A percentile compares a stretch with the other conserved stretches of the same genome.
Evolutionary conservation across 306 rosid species (phyloP).

Genomic region (Sicyos baderoa): DNA sequence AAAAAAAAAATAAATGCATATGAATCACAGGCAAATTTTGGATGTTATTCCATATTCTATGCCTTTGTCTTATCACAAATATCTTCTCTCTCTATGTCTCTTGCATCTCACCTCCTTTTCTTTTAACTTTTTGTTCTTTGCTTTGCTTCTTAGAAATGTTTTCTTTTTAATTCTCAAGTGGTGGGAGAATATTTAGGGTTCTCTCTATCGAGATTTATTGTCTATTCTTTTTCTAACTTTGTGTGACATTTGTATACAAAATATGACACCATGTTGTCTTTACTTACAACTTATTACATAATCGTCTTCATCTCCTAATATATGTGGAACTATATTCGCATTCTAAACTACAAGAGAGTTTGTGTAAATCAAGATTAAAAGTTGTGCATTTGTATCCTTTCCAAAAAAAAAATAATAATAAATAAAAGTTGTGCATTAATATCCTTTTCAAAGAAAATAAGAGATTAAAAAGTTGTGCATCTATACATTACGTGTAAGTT

Average conservation of each 20-base stretch:
- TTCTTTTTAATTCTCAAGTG: constrained; percentile 2
- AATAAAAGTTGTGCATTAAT: too few species aligned
- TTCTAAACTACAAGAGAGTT: too few species aligned
- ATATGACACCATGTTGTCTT: background rate
- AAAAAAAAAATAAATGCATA: background rate
- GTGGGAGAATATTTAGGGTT: background rate
- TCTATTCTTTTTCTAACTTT: background rate
- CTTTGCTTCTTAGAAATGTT: background rate
- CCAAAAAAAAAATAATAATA: too few species aligned
- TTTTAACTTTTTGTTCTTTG: background rate
- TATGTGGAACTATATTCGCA: too few species aligned
- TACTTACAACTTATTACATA: too few species aligned
- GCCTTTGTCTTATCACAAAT: constrained; percentile 53
- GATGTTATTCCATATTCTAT: constrained; percentile 40
- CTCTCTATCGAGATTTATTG: background rate
- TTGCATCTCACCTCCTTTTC: constrained; percentile 16
- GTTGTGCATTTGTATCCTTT: too few species aligned
- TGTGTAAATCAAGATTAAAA: too few species aligned
- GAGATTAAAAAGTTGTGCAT: too few species aligned
- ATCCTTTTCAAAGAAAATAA: too few species aligned
- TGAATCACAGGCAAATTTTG: constrained; percentile 11
- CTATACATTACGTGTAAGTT: too few species aligned
- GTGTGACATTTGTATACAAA: background rate
- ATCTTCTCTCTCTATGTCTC: constrained; percentile 7
- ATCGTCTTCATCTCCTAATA: too few species aligned